Base-by-base conservation (phyloP, 140 eudicot genomes). In the Cichorium intybus region DNA sequence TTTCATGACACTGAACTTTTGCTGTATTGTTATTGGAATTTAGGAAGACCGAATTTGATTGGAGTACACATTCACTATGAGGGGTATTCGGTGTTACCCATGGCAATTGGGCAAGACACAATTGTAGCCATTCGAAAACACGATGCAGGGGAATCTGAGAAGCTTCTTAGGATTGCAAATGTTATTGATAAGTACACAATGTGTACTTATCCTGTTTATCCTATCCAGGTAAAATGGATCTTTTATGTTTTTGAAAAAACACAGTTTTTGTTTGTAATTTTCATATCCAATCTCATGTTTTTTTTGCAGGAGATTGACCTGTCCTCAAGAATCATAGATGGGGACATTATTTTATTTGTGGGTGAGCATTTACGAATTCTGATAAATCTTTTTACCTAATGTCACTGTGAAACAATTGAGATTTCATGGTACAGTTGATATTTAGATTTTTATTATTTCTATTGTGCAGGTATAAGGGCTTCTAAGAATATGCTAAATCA, bases 321-420 rank as follows among this genome's bases (percentile, higher is more conserved):
- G 85, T n/a, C n/a, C n/a, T n/a, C n/a, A 85, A 85, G 84, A 85
- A 87, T 83, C 96, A 82, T 69, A 83, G 52, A 78, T 91, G 97
- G 97, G 97, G 97, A 57, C 97, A 91, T 56, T 91, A 91, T 71
- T 91, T 91, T 75, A 80, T 91, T 70, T 91, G 97, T 27, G 97
- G 97, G 97, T n/a, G n/a, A n/a, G n/a, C n/a, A n/a, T n/a, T n/a
- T n/a, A n/a, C n/a, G n/a, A n/a, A n/a, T n/a, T n/a, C 27, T 69
- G 64, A 66, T 28, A 35, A 53, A 35, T 11, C 7, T 12, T 54
- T 12, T 43, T 29, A 28, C 46, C 55, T 45, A 28, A 24, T 48
- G 12, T 62, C 16, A 52, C 28, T 24, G 35, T 52, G 16, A 26
- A 26, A 35, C 15, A 35, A 10, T 24, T 70, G 26, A 22, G 14